Conservation (phyloP, 129 eudicot genomes). For the Silybum marianum region DNA sequence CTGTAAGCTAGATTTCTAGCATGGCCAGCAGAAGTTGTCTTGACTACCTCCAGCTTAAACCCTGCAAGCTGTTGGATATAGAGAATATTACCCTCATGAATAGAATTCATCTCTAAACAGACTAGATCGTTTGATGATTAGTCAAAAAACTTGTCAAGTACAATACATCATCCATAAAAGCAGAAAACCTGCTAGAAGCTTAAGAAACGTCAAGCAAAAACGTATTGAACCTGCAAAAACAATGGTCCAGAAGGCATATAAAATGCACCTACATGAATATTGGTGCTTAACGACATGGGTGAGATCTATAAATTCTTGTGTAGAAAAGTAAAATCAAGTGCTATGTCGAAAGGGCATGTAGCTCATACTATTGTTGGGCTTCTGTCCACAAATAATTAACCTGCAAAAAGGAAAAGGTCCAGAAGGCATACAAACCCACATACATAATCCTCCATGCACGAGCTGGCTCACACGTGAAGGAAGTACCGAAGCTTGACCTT, state of each 20-base stretch:
- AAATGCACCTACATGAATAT: neutral
- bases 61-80: conserved; percentile 79
- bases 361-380: neutral
- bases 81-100: conserved; percentile 9
- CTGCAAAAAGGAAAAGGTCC: neutral
- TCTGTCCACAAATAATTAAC: neutral
- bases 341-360: neutral
- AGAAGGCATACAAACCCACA: neutral
- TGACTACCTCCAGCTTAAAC: conserved; percentile 88
- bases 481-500: neutral
- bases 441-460: neutral
- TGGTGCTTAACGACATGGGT: neutral
- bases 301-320: neutral
- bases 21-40: conserved; percentile 96
- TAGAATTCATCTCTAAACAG: neutral
- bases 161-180: neutral
- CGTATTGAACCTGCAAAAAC: neutral
- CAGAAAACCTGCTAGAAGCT: neutral
- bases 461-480: neutral
- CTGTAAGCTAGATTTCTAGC: conserved; percentile 84
- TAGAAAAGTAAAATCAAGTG: neutral
- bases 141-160: neutral
- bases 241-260: neutral
- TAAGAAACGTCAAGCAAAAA: neutral
- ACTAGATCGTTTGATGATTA: neutral